Percentiles rank a stretch among this genome's conserved stretches.
phyloP scores from a whole-genome alignment of 257 asterid species.

The Lithospermum erythrorhizon region DNA sequence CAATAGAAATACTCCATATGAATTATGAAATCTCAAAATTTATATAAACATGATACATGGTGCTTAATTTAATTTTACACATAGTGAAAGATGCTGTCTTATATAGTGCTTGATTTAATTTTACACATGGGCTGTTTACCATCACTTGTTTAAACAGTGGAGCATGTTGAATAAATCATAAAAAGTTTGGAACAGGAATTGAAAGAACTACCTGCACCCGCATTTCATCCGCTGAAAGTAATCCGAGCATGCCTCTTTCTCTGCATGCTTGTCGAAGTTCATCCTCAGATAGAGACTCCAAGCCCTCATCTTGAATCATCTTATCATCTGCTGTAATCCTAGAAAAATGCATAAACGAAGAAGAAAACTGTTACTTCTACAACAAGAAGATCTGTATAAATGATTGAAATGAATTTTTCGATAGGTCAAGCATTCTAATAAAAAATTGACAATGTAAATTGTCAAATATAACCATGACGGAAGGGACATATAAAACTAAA shows the following conservation, averaged over 20 bases:
- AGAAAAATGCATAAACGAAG: conserved; percentile 10
- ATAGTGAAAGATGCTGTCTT: neutral
- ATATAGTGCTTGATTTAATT: neutral
- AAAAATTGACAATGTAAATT: no score
- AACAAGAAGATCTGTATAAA: neutral
- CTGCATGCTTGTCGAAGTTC: conserved; percentile 91
- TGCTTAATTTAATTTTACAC: no score
- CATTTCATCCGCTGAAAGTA: conserved; percentile 86
- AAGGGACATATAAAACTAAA: neutral
- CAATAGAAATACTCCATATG: no score
- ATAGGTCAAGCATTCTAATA: neutral
- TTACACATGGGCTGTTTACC: neutral
- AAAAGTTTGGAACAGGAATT: neutral
- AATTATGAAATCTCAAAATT: no score
- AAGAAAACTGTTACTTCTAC: neutral
- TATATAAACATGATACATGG: no score
- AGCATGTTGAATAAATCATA: neutral
- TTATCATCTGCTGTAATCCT: conserved; percentile 77
- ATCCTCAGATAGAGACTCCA: conserved; percentile 87
- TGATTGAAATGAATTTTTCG: neutral
- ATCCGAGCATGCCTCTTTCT: conserved; percentile 89
- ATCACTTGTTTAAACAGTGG: neutral
- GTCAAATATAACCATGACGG: neutral
- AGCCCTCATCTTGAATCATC: conserved; percentile 82
- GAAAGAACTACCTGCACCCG: conserved; percentile 52